phyloP scores from a whole-genome alignment of 1,139 yeast species.

The Arxiozyma bovina region DNA sequence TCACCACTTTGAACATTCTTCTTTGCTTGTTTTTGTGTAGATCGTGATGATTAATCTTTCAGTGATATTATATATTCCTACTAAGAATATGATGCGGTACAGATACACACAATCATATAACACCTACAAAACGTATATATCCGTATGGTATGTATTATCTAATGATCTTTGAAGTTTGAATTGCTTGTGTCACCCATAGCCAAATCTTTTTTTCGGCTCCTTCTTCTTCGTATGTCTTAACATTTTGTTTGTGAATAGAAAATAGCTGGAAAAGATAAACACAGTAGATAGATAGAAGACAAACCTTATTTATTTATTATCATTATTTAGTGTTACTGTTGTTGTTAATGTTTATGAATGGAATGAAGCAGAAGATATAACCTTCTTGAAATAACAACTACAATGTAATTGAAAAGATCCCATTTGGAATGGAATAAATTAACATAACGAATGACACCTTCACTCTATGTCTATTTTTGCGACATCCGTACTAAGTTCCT shows the following conservation, averaged over 20 bases:
- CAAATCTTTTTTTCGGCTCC: not conserved
- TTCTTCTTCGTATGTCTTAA: not conserved
- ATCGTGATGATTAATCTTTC: no score
- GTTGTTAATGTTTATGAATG: not conserved
- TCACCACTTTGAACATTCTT: not conserved
- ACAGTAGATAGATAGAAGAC: not conserved
- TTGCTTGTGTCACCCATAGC: no score
- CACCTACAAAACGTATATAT: not conserved
- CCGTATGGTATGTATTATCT: no score
- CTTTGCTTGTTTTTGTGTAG: no score
- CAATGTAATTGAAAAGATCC: not conserved
- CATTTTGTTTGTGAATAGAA: no score
- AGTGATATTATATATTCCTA: no score
- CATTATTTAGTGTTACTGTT: no score
- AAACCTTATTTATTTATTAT: no score
- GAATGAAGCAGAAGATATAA: no score
- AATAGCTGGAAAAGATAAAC: no score
- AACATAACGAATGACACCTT: not conserved
- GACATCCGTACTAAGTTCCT: constrained; percentile 13
- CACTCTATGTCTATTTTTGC: not conserved
- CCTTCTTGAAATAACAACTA: not conserved
- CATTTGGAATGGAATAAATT: not conserved
- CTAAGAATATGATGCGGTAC: not conserved
- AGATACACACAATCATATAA: not conserved
- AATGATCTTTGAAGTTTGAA: no score